Conservation (phyloP, 345 rosid species). For the Fremontodendron californicum region DNA sequence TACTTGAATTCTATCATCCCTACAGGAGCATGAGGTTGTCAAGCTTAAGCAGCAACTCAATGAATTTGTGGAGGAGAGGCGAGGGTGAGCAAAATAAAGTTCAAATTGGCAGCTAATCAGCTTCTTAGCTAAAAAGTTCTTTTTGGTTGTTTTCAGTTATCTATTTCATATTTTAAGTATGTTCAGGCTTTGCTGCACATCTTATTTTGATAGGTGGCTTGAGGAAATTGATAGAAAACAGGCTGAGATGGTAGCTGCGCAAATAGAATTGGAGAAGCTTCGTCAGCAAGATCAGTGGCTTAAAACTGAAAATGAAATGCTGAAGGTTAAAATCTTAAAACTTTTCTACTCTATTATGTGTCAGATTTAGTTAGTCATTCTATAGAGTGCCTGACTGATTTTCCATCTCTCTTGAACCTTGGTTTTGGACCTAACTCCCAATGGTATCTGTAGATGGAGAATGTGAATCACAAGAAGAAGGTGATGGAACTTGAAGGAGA, state of each 20-base stretch:
- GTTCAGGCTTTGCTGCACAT: not conserved
- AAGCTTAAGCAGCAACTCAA: conserved; percentile 71
- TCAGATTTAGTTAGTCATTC: not conserved
- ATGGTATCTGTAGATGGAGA: conserved; percentile 53
- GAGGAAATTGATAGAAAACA: conserved; percentile 77
- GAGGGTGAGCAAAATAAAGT: conserved; percentile 48
- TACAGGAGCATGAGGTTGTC: conserved; percentile 51
- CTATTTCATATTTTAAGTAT: not conserved
- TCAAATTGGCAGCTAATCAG: not conserved
- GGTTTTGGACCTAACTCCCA: not conserved
- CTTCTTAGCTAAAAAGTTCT: not conserved
- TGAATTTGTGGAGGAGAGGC: conserved; percentile 74
- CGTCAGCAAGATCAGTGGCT: conserved; percentile 64
- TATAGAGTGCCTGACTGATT: not conserved
- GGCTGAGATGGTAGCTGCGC: conserved; percentile 63
- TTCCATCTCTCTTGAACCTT: not conserved
- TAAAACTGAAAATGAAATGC: conserved; percentile 68
- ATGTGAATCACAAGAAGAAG: conserved; percentile 53
- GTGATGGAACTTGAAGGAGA: conserved; percentile 77
- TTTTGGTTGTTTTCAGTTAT: not conserved
- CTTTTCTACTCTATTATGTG: not conserved
- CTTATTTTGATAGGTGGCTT: conserved; percentile 52
- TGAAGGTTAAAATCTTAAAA: conserved; percentile 49
- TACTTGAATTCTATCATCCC: conserved; percentile 10
- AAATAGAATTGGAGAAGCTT: conserved; percentile 65